These are phyloP conservation scores for Ganoderma meredithae DNA, from an alignment of 1,284 basidiomycete species.

Conservation along the genomic window DNA sequence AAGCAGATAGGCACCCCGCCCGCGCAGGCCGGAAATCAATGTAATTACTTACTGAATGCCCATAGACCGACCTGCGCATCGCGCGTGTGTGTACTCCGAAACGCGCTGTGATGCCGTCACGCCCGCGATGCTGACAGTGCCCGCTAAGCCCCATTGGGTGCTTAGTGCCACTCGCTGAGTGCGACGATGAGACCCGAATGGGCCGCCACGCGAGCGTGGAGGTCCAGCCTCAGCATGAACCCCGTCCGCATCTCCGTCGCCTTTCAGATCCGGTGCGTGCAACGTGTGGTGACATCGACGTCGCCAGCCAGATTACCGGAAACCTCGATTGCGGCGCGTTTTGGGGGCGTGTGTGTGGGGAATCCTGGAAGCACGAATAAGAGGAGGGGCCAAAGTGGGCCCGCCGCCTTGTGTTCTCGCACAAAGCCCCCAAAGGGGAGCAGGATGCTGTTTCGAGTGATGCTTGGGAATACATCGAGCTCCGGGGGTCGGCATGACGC, in stretches of 20 bases:
- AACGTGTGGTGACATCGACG: neutral
- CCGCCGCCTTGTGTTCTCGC: neutral
- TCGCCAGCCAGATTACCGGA: conserved; percentile 2
- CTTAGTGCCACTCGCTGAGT: neutral
- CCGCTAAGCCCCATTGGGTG: neutral
- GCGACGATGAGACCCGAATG: conserved; percentile 2
- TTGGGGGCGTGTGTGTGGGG: neutral
- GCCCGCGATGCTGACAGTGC: neutral
- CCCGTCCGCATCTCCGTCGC: neutral
- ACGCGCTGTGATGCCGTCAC: conserved; percentile 3
- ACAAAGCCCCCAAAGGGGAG: neutral
- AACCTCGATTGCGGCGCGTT: neutral
- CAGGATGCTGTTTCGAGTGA: neutral
- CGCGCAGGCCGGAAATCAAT: conserved; percentile 5
- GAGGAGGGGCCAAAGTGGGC: neutral
- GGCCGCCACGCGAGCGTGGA: conserved; percentile 2
- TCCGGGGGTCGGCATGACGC: neutral
- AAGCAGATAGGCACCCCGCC: conserved; percentile 6
- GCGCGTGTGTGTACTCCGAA: neutral
- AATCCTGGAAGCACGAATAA: neutral
- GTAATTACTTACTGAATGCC: neutral
- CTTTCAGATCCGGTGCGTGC: neutral
- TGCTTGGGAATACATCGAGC: neutral
- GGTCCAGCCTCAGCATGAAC: neutral
- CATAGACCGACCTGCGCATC: conserved; percentile 1